Conservation (phyloP, 2,329 filamentous ascomycete species). For the Penicillium occitanis region DNA sequence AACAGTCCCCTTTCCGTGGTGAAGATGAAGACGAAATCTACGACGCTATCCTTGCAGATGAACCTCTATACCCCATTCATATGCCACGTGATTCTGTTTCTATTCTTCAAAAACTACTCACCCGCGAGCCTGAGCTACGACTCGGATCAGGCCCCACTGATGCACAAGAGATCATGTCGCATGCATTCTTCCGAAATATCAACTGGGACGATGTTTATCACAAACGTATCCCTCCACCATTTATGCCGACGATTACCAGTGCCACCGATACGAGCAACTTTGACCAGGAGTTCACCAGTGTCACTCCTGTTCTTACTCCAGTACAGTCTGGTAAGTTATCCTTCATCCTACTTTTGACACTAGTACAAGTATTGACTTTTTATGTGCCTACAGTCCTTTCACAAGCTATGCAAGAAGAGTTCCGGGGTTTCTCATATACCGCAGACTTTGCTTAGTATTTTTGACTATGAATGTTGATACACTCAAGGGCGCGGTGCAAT, state of each 20-base stretch:
- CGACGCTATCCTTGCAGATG: slow-evolving; percentile 94
- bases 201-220: slow-evolving; percentile 99
- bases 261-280: slow-evolving; percentile 99
- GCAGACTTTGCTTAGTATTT: slow-evolving; percentile 73
- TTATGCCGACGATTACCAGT: slow-evolving; percentile 84
- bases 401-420: slow-evolving; percentile 99
- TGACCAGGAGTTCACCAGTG: slow-evolving; percentile 96
- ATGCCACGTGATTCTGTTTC: slow-evolving; percentile 98
- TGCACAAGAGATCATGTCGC: slow-evolving; percentile 97
- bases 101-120: slow-evolving; percentile 95
- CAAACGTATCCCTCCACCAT: slow-evolving; percentile 86
- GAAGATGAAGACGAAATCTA: slow-evolving; percentile 99
- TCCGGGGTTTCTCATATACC: slow-evolving; percentile 97
- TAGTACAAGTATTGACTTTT: slow-evolving; percentile 25
- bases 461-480: slow-evolving; percentile 1
- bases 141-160: slow-evolving; percentile 94
- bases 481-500: slow-evolving; percentile 7
- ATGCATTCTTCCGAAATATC: slow-evolving; percentile 96
- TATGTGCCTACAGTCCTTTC: slow-evolving; percentile 68
- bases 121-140: slow-evolving; percentile 87
- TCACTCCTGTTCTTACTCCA: slow-evolving; percentile 93
- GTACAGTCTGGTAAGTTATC: slow-evolving; percentile 84
- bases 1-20: slow-evolving; percentile 97
- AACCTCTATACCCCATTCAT: slow-evolving; percentile 95
- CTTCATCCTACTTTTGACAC: slow-evolving; percentile 7